A percentile compares a stretch with the other conserved stretches of the same genome.
Conservation (phyloP, 768 basidiomycete species). For the Daedaleopsis sinensis region DNA sequence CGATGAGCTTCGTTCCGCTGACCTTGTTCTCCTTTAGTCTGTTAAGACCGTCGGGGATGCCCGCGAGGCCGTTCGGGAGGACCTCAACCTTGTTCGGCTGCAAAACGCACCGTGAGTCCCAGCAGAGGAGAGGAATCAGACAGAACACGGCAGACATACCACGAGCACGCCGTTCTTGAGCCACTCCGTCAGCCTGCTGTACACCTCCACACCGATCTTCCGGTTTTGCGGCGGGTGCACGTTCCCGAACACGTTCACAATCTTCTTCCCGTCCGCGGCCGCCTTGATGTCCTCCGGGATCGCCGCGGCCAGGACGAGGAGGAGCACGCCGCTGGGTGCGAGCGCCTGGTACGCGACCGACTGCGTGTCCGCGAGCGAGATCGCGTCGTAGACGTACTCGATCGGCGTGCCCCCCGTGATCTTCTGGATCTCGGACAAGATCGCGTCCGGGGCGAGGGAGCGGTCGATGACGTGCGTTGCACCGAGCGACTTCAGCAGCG, state of each 20-base stretch:
- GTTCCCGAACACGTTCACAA: slow-evolving; percentile 17
- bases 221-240: slow-evolving; percentile 11
- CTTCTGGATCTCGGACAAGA: slow-evolving; percentile 15
- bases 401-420: slow-evolving; percentile 25
- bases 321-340: slow-evolving; percentile 26
- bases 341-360: slow-evolving; percentile 24
- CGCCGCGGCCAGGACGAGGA: slow-evolving; percentile 14
- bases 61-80: slow-evolving; percentile 44
- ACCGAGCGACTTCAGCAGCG: slow-evolving; percentile 23
- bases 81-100: slow-evolving; percentile 49
- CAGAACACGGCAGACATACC: slow-evolving; percentile 15
- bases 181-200: slow-evolving; percentile 21
- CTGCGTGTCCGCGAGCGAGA: slow-evolving; percentile 29
- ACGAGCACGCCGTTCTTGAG: slow-evolving; percentile 25
- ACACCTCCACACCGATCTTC: slow-evolving; percentile 15
- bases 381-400: slow-evolving; percentile 28
- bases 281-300: slow-evolving; percentile 12
- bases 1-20: slow-evolving; percentile 50
- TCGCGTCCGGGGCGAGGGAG: slow-evolving; percentile 7
- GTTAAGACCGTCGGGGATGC: slow-evolving; percentile 43
- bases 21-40: slow-evolving; percentile 42
- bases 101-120: neutral
- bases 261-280: slow-evolving; percentile 14
- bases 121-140: neutral
- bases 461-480: slow-evolving; percentile 33